Percentiles rank a stretch among this genome's conserved stretches.
These are phyloP conservation scores for Aspergillus conjunctus DNA, from an alignment of 495 filamentous ascomycete genomes.

Conservation along the genomic window DNA sequence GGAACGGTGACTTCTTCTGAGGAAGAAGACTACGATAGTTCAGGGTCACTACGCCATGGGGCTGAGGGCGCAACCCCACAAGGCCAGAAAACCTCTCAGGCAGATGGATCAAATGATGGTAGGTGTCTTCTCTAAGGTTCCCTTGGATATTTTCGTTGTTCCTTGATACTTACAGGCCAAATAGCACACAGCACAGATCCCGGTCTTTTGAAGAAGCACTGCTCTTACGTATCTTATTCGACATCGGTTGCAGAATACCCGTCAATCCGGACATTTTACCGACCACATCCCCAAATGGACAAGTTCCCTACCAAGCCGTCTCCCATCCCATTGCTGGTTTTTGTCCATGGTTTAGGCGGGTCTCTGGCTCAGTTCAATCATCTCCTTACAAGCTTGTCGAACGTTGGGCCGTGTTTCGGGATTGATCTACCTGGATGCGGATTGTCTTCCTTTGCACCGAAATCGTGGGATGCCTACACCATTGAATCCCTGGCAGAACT, in stretches of 20 bases:
- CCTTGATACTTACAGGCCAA: constrained; percentile 13
- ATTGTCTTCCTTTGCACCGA: constrained; percentile 68
- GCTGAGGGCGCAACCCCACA: constrained; percentile 20
- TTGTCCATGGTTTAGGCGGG: constrained; percentile 89
- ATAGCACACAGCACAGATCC: constrained; percentile 62
- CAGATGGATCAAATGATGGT: constrained; percentile 40
- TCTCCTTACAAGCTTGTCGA: constrained; percentile 77
- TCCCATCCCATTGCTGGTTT: constrained; percentile 82
- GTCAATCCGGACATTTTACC: constrained; percentile 79
- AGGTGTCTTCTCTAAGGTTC: constrained; percentile 7
- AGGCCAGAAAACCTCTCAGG: constrained; percentile 26
- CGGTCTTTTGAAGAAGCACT: constrained; percentile 74
- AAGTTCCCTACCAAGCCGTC: constrained; percentile 71
- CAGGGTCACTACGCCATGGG: constrained; percentile 39
- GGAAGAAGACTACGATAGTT: constrained; percentile 48
- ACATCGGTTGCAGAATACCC: constrained; percentile 72
- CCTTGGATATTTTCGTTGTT: background rate
- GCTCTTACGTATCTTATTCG: constrained; percentile 68
- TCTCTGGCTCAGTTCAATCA: constrained; percentile 86
- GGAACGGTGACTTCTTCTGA: constrained; percentile 46
- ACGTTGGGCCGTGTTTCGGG: constrained; percentile 83
- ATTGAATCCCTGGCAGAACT: constrained; percentile 75
- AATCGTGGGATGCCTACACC: constrained; percentile 76
- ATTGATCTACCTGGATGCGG: constrained; percentile 92
- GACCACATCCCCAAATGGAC: constrained; percentile 75